Conservation (phyloP, 2,329 filamentous ascomycete species). For the Arthrobotrys musiformis region DNA sequence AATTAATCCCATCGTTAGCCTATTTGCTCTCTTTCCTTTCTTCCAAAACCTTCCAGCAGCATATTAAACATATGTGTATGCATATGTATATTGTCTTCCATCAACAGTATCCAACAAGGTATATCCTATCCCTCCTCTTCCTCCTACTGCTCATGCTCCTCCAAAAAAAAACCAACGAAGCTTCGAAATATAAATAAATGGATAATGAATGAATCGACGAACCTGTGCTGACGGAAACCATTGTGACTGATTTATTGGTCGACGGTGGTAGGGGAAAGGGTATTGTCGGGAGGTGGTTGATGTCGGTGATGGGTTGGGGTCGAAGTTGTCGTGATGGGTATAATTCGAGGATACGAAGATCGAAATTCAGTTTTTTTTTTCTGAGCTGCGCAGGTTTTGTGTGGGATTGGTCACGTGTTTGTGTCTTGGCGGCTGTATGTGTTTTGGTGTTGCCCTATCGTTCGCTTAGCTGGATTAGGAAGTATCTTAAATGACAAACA, state of each 20-base stretch:
- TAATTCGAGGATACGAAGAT: conserved; percentile 27
- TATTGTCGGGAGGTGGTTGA: not conserved
- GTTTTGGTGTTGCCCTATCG: conserved; percentile 3
- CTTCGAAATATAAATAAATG: not conserved
- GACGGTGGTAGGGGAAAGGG: not conserved
- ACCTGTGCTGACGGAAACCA: conserved; percentile 53
- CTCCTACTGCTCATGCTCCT: not conserved
- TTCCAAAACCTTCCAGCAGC: not conserved
- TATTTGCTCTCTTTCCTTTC: too few relatives aligned
- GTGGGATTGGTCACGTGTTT: conserved; percentile 40
- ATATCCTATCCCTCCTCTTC: not conserved
- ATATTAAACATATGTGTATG: not conserved
- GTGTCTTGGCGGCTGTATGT: not conserved
- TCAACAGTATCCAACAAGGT: not conserved
- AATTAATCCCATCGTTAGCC: conserved; percentile 28
- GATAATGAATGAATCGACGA: too few relatives aligned
- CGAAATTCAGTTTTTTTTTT: conserved; percentile 46
- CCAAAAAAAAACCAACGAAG: not conserved
- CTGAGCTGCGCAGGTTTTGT: conserved; percentile 25
- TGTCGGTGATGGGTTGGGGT: conserved; percentile 14
- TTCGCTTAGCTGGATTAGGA: conserved; percentile 14
- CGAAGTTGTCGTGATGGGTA: conserved; percentile 1
- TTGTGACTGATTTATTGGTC: conserved; percentile 27
- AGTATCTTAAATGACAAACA: not conserved
- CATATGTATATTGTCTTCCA: not conserved